phyloP scores from a whole-genome alignment of 139 green algal genomes.

The Spirogloea muscicola region DNA sequence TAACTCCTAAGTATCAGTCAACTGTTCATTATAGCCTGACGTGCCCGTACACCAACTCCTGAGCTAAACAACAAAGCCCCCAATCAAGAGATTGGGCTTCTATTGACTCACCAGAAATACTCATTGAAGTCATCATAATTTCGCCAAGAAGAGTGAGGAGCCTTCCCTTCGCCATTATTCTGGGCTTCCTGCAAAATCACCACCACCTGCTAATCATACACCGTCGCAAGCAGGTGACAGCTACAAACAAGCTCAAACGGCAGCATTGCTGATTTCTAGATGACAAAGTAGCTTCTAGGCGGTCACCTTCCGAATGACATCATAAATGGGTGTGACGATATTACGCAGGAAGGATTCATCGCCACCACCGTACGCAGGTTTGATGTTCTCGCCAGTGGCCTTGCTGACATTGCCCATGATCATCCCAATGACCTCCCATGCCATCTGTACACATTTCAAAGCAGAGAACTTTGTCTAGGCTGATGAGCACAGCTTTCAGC shows the following conservation, averaged over 20 bases:
- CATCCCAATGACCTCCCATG: neutral
- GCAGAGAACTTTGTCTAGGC: neutral
- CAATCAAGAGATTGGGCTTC: too few relatives aligned
- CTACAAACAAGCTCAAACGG: too few relatives aligned
- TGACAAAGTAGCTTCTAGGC: neutral
- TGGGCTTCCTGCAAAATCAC: slow-evolving; percentile 19
- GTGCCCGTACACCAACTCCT: too few relatives aligned
- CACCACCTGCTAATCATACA: too few relatives aligned
- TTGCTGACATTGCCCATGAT: neutral
- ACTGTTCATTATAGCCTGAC: too few relatives aligned
- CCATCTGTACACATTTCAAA: neutral
- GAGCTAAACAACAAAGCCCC: too few relatives aligned
- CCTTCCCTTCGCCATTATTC: slow-evolving; percentile 15
- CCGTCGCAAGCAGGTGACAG: too few relatives aligned
- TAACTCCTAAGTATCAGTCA: neutral
- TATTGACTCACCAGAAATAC: slow-evolving; percentile 58
- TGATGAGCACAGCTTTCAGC: neutral
- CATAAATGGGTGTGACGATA: slow-evolving; percentile 7
- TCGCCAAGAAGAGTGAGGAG: slow-evolving; percentile 49
- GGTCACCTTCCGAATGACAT: neutral
- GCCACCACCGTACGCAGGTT: neutral
- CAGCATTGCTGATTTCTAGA: neutral
- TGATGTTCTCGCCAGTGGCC: neutral
- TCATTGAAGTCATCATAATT: slow-evolving; percentile 87
- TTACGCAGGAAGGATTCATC: neutral